These are phyloP conservation scores for Nicotiana knightiana DNA, from an alignment of 257 asterid species.

Conservation along the genomic window DNA sequence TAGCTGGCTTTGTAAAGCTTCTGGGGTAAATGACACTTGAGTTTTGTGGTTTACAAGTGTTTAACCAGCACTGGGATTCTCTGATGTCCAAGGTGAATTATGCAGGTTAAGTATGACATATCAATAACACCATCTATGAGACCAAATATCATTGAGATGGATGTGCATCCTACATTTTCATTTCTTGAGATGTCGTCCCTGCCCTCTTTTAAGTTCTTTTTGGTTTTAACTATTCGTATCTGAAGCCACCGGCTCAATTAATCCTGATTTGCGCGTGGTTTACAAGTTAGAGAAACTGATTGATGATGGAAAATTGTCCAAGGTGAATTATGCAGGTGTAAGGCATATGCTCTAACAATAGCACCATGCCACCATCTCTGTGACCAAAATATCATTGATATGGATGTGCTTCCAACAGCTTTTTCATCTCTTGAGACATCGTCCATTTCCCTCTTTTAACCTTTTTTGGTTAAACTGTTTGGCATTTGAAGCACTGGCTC, in stretches of 20 bases:
- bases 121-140: not conserved
- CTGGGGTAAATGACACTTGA: not conserved
- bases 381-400: conserved; percentile 16
- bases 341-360: not conserved
- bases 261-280: not conserved
- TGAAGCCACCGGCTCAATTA: not conserved
- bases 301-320: not conserved
- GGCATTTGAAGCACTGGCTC: not conserved
- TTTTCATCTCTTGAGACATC: not conserved
- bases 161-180: not conserved
- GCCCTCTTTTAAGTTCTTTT: not conserved
- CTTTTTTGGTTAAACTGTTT: not conserved
- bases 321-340: not conserved
- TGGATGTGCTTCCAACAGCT: not conserved
- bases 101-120: not conserved
- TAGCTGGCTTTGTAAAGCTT: conserved; percentile 1
- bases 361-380: not conserved
- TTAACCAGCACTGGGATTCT: not conserved
- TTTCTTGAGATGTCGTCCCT: not conserved
- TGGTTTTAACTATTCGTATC: not conserved
- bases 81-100: conserved; percentile 1
- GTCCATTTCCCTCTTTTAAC: not conserved
- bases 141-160: conserved; percentile 21
- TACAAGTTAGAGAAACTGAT: not conserved
- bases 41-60: not conserved